Percentiles rank a stretch among this genome's conserved stretches.
These are phyloP conservation scores for Smittium culicis DNA, from an alignment of 371 early-diverging fungal genomes.

Conservation along the genomic window DNA sequence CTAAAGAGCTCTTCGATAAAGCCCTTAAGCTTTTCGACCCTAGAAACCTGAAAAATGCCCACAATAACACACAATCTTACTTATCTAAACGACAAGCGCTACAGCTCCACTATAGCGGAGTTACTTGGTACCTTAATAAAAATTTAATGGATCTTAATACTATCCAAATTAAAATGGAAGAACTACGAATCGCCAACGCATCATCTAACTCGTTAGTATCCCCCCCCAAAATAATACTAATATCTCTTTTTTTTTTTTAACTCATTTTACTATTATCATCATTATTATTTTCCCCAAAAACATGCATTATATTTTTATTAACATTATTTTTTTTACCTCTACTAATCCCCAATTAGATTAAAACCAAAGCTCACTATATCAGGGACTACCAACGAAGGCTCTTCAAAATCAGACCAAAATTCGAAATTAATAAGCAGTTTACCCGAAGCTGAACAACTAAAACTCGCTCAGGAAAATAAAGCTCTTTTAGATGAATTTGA, in stretches of 20 bases:
- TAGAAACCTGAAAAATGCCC: slow-evolving; percentile 6
- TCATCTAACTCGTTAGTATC: too few species aligned
- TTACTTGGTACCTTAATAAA: slow-evolving; percentile 28
- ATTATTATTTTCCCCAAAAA: background rate
- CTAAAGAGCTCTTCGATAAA: slow-evolving; percentile 19
- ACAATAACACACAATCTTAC: background rate
- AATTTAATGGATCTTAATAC: slow-evolving; percentile 23
- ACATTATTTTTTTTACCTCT: background rate
- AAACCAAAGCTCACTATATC: slow-evolving; percentile 9
- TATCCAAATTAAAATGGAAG: slow-evolving; percentile 28
- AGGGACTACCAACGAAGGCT: background rate
- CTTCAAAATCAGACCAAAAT: background rate
- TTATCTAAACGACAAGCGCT: slow-evolving; percentile 10
- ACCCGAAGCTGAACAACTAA: slow-evolving; percentile 41
- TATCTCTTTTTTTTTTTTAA: too few species aligned
- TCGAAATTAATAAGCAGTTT: slow-evolving; percentile 27
- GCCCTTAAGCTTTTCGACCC: slow-evolving; percentile 27
- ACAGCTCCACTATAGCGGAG: slow-evolving; percentile 28
- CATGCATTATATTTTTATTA: background rate
- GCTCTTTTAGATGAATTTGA: slow-evolving; percentile 43
- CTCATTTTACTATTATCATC: too few species aligned
- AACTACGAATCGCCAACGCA: slow-evolving; percentile 14
- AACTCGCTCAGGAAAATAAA: slow-evolving; percentile 46
- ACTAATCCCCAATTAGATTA: slow-evolving; percentile 3
- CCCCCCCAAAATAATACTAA: too few species aligned